Conservation (phyloP, 352 stramenopile species). For the Pilasporangium apinafurcum region DNA sequence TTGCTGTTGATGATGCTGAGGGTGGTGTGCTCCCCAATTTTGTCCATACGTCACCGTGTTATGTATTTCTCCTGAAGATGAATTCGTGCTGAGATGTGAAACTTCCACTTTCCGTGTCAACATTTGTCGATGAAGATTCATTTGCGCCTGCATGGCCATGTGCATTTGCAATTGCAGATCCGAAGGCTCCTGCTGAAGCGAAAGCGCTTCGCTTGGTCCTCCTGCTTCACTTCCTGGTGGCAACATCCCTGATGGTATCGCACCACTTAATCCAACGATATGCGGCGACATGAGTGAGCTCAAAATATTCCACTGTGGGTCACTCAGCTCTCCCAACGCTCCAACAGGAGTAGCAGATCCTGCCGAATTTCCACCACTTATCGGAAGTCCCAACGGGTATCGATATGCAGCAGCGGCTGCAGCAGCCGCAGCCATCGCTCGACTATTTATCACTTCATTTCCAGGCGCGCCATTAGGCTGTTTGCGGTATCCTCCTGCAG, state of each 20-base stretch:
- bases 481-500: constrained; percentile 6
- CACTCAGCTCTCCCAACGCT: constrained; percentile 31
- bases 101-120: constrained; percentile 81
- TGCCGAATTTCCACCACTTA: background rate
- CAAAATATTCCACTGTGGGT: constrained; percentile 77
- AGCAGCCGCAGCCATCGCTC: constrained; percentile 13
- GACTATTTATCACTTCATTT: constrained; percentile 3
- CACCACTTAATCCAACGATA: constrained; percentile 25
- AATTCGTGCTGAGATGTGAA: constrained; percentile 32
- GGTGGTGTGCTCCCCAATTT: constrained; percentile 5
- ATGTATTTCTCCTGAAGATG: constrained; percentile 7
- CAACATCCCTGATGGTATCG: constrained; percentile 9
- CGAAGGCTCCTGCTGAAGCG: constrained; percentile 47
- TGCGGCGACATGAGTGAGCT: constrained; percentile 76
- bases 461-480: background rate
- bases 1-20: constrained; percentile 11
- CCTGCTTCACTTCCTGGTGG: constrained; percentile 25
- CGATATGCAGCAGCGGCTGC: constrained; percentile 29
- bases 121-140: constrained; percentile 86
- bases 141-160: constrained; percentile 83
- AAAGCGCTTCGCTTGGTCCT: constrained; percentile 29
- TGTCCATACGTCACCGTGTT: constrained; percentile 7
- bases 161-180: constrained; percentile 83
- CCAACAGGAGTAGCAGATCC: background rate
- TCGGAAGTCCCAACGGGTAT: constrained; percentile 20